A percentile compares a stretch with the other conserved stretches of the same genome.
Conservation (phyloP, 805 yeast genomes). For the Ogataea trehaloabstinens region DNA sequence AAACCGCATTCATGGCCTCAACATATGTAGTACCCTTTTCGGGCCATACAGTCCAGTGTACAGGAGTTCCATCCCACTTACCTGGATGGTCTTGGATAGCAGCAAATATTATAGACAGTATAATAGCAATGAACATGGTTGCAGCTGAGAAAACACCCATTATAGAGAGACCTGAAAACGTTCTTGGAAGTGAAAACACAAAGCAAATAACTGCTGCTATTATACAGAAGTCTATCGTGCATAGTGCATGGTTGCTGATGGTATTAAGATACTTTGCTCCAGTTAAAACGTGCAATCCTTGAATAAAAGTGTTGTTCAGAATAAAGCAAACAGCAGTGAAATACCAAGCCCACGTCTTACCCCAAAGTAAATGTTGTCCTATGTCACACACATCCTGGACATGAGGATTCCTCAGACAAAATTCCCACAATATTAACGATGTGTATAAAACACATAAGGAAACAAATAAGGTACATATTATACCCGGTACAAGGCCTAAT, state of each 20-base stretch:
- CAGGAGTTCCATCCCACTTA: constrained; percentile 37
- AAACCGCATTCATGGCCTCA: constrained; percentile 51
- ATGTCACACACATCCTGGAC: constrained; percentile 55
- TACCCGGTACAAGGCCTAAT: constrained; percentile 56
- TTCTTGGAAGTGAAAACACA: constrained; percentile 53
- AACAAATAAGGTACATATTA: constrained; percentile 51
- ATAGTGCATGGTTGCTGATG: constrained; percentile 42
- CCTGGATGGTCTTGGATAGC: constrained; percentile 51
- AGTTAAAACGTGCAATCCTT: constrained; percentile 57
- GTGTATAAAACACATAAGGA: constrained; percentile 53
- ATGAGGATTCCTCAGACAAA: constrained; percentile 52
- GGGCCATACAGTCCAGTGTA: constrained; percentile 49
- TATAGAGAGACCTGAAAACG: constrained; percentile 49
- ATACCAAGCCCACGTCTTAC: constrained; percentile 51
- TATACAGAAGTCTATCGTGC: constrained; percentile 53
- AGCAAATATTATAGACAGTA: constrained; percentile 51
- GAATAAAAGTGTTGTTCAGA: constrained; percentile 54
- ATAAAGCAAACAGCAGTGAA: constrained; percentile 54
- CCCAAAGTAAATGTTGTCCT: constrained; percentile 56
- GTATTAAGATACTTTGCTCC: constrained; percentile 62
- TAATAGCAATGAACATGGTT: constrained; percentile 57
- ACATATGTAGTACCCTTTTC: constrained; percentile 52
- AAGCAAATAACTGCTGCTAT: constrained; percentile 49
- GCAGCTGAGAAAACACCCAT: constrained; percentile 53
- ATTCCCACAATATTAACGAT: constrained; percentile 52